phyloP scores from a whole-genome alignment of 768 basidiomycete species.

The Paxillus rubicundulus region DNA sequence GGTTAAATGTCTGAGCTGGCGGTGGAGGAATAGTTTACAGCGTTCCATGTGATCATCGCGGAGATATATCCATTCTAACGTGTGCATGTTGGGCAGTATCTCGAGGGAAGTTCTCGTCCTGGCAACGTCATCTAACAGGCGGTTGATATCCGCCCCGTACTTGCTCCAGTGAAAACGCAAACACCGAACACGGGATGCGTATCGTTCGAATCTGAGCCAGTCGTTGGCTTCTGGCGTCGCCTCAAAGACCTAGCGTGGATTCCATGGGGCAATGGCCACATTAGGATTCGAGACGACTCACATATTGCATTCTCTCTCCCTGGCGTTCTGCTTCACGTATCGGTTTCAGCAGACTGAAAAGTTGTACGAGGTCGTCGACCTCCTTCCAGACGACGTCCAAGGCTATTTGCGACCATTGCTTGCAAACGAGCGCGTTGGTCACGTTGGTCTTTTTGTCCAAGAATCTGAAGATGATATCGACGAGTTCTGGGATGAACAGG shows the following conservation, averaged over 20 bases:
- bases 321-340: slow-evolving; percentile 22
- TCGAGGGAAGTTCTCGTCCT: slow-evolving; percentile 51
- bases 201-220: slow-evolving; percentile 56
- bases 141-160: slow-evolving; percentile 13
- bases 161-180: slow-evolving; percentile 23
- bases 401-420: slow-evolving; percentile 55
- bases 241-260: slow-evolving; percentile 37
- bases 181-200: slow-evolving; percentile 47
- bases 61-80: slow-evolving; percentile 46
- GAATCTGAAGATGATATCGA: slow-evolving; percentile 53
- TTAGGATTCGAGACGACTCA: slow-evolving; percentile 1
- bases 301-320: slow-evolving; percentile 17
- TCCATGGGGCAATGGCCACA: not conserved
- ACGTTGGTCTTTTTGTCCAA: slow-evolving; percentile 42
- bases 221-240: slow-evolving; percentile 43
- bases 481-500: slow-evolving; percentile 55
- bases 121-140: slow-evolving; percentile 49
- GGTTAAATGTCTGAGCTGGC: slow-evolving; percentile 41
- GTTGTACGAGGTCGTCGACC: slow-evolving; percentile 41
- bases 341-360: slow-evolving; percentile 52
- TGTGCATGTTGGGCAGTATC: slow-evolving; percentile 54
- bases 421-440: slow-evolving; percentile 53
- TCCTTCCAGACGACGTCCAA: slow-evolving; percentile 59
- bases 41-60: slow-evolving; percentile 29
- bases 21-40: slow-evolving; percentile 58